Evolutionary conservation across 352 stramenopile genomes (phyloP).

Genomic region (Plasmopara halstedii): DNA sequence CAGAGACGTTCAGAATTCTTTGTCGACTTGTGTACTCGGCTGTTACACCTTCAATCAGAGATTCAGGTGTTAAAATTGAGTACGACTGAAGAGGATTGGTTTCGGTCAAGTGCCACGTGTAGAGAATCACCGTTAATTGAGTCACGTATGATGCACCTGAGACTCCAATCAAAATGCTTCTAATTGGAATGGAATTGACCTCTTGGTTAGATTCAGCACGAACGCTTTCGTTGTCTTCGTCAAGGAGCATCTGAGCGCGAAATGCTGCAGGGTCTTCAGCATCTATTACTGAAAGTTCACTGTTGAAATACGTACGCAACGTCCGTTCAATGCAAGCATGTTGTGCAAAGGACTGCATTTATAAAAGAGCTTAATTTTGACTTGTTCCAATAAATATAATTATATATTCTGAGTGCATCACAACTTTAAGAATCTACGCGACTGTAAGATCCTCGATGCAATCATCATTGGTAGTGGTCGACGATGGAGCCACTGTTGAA

Average conservation of each 20-base stretch:
- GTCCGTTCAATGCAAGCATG: conserved; percentile 5
- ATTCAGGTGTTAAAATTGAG: conserved; percentile 3
- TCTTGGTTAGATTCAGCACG: neutral
- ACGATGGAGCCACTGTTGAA: neutral
- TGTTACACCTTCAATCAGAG: conserved; percentile 29
- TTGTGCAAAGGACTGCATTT: neutral
- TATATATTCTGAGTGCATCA: too few species aligned
- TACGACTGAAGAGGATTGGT: conserved; percentile 26
- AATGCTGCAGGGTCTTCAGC: conserved; percentile 34
- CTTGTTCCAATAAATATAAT: too few species aligned
- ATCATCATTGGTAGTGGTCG: conserved; percentile 7
- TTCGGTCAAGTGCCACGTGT: conserved; percentile 25
- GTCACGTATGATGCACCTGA: conserved; percentile 22
- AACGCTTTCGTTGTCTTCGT: neutral
- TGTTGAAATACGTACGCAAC: conserved; percentile 22
- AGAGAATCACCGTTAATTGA: conserved; percentile 39
- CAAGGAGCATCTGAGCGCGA: conserved; percentile 29
- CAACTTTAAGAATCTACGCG: too few species aligned
- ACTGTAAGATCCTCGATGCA: conserved; percentile 6
- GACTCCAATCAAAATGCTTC: conserved; percentile 14
- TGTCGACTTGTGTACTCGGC: conserved; percentile 25
- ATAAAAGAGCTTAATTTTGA: neutral
- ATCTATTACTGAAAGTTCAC: conserved; percentile 14
- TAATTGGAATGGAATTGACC: neutral
- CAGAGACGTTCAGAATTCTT: conserved; percentile 20